phyloP scores from a whole-genome alignment of 805 yeast species.

The Diddensiella santjacobensis region DNA sequence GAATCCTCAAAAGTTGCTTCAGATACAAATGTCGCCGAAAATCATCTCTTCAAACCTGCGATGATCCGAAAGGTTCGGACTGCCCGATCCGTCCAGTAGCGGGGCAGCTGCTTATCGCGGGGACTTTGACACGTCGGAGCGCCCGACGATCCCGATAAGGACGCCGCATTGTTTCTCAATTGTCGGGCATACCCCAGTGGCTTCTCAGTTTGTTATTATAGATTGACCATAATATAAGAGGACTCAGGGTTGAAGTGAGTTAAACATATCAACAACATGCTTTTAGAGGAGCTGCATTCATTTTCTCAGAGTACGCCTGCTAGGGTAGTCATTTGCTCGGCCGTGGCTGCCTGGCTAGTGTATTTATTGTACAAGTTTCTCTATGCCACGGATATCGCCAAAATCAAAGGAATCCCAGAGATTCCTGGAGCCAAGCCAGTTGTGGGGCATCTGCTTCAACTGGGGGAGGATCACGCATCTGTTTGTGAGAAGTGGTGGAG shows the following conservation, averaged over 20 bases:
- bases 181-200: not conserved
- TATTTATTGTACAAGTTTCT: constrained; percentile 9
- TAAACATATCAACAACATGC: too few relatives aligned
- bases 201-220: too few relatives aligned
- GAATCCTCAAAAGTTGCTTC: too few relatives aligned
- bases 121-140: too few relatives aligned
- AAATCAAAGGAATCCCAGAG: constrained; percentile 32
- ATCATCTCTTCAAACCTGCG: too few relatives aligned
- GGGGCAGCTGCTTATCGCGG: not conserved
- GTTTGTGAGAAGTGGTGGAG: constrained; percentile 32
- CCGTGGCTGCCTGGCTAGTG: not conserved
- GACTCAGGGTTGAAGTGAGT: too few relatives aligned
- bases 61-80: too few relatives aligned
- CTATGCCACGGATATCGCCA: constrained; percentile 26
- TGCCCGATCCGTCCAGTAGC: not conserved
- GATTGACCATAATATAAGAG: too few relatives aligned
- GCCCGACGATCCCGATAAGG: not conserved
- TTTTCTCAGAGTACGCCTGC: not conserved
- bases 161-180: not conserved
- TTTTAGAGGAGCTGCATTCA: not conserved
- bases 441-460: constrained; percentile 32
- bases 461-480: constrained; percentile 35
- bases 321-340: not conserved
- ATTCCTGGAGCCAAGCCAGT: constrained; percentile 33
- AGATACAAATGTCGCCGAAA: too few relatives aligned